Evolutionary conservation across 805 yeast species (phyloP).

Genomic region (Pichia sporocuriosa): DNA sequence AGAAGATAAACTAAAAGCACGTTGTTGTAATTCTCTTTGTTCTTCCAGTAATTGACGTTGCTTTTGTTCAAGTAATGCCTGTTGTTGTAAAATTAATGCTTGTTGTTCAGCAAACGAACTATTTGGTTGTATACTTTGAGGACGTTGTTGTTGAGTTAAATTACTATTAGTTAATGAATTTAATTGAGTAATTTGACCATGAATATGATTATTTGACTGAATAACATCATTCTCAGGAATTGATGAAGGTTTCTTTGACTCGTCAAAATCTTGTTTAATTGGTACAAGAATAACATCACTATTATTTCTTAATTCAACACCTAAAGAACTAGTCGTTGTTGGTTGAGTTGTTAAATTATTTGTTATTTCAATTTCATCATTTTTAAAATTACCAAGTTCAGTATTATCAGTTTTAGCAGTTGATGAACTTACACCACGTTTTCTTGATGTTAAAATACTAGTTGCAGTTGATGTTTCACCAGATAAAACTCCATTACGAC

Average conservation of each 20-base stretch:
- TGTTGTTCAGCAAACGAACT: conserved; percentile 11
- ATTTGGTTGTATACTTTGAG: neutral
- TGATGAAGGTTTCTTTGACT: neutral
- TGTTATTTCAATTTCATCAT: too few relatives aligned
- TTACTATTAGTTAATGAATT: neutral
- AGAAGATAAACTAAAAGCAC: conserved; percentile 13
- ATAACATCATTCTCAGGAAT: neutral
- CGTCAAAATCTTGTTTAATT: conserved; percentile 3
- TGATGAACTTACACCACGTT: conserved; percentile 11
- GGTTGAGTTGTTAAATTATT: conserved; percentile 3
- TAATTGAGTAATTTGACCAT: conserved; percentile 2
- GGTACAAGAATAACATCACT: conserved; percentile 12
- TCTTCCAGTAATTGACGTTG: conserved; percentile 12
- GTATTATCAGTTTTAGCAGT: conserved; percentile 17
- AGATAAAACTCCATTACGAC: conserved; percentile 8
- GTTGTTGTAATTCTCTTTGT: conserved; percentile 14
- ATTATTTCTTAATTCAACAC: conserved; percentile 7
- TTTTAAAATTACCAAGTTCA: too few relatives aligned
- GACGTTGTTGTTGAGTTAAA: neutral
- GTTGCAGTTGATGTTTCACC: conserved; percentile 28
- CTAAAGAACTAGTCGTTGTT: conserved; percentile 5
- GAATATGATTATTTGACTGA: neutral
- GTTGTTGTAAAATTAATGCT: conserved; percentile 12
- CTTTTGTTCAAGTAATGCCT: conserved; percentile 15
- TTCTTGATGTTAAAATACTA: conserved; percentile 16